Percentiles rank a stretch among this genome's conserved stretches.
Conservation (phyloP, 2,329 filamentous ascomycete genomes). For the Paraphoma chrysanthemicola region DNA sequence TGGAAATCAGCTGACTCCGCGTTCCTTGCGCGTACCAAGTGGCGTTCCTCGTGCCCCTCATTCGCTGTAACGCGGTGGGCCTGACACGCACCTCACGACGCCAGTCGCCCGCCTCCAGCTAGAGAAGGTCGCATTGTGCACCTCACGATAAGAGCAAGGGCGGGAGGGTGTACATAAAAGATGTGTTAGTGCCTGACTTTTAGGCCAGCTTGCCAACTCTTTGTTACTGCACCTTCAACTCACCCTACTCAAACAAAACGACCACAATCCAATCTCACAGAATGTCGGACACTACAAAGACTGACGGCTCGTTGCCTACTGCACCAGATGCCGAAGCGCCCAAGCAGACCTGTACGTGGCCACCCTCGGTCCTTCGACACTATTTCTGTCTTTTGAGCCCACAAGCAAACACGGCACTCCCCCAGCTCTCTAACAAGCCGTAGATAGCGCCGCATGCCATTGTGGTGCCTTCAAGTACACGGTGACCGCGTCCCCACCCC, state of each 20-base stretch:
- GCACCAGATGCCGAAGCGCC: conserved; percentile 10
- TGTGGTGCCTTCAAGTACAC: conserved; percentile 60
- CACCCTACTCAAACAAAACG: background rate
- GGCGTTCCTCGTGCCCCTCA: conserved; percentile 6
- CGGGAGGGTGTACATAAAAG: background rate
- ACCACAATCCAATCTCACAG: background rate
- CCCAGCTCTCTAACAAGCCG: background rate
- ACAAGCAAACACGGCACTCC: background rate
- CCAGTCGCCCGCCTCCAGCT: background rate
- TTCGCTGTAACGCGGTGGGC: conserved; percentile 1
- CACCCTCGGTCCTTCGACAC: background rate
- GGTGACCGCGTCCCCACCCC: conserved; percentile 58
- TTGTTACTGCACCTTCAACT: background rate
- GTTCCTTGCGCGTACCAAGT: conserved; percentile 5
- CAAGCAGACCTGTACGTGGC: conserved; percentile 4
- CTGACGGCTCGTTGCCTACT: conserved; percentile 1
- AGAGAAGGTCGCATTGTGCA: background rate
- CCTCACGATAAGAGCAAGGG: background rate
- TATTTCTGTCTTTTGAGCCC: background rate
- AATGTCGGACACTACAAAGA: conserved; percentile 6
- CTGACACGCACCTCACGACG: background rate
- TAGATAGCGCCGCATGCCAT: conserved; percentile 61
- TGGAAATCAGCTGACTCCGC: conserved; percentile 16
- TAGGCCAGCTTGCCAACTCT: background rate
- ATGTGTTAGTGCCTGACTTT: background rate